These are phyloP conservation scores for Ascochyta viciae-villosae DNA, from an alignment of 2,329 filamentous ascomycete species.

Conservation along the genomic window DNA sequence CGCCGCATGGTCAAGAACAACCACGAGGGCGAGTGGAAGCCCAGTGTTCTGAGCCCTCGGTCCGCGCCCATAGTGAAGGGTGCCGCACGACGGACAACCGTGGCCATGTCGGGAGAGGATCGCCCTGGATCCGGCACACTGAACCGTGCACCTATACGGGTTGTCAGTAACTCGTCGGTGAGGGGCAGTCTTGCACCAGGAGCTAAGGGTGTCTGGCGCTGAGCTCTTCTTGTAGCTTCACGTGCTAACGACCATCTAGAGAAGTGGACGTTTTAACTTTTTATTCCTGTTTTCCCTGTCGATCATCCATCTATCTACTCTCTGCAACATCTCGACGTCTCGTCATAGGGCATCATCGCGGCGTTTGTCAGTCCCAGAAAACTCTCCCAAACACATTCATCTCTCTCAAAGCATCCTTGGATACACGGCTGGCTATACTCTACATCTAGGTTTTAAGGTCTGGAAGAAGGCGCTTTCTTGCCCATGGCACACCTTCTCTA, in stretches of 20 bases:
- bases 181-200: constrained; percentile 41
- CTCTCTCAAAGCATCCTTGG: constrained; percentile 9
- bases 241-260: constrained; percentile 14
- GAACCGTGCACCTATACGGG: constrained; percentile 41
- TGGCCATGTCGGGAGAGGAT: constrained; percentile 43
- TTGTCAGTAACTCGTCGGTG: constrained; percentile 40
- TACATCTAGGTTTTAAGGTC: no score
- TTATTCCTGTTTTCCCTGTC: background rate
- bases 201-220: constrained; percentile 45
- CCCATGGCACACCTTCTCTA: constrained; percentile 6
- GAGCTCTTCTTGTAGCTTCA: constrained; percentile 15
- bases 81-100: constrained; percentile 46
- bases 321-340: background rate
- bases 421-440: background rate
- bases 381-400: background rate
- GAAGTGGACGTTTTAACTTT: constrained; percentile 9
- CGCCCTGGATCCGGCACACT: constrained; percentile 35
- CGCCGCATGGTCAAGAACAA: constrained; percentile 70
- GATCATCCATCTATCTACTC: background rate
- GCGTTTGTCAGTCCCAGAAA: constrained; percentile 5
- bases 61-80: constrained; percentile 66
- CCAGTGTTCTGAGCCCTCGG: constrained; percentile 67
- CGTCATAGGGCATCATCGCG: constrained; percentile 1
- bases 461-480: background rate
- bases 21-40: constrained; percentile 62